Evolutionary conservation across 192 early-diverging fungal species (phyloP).

Genomic region (Cetraspora pellucida): DNA sequence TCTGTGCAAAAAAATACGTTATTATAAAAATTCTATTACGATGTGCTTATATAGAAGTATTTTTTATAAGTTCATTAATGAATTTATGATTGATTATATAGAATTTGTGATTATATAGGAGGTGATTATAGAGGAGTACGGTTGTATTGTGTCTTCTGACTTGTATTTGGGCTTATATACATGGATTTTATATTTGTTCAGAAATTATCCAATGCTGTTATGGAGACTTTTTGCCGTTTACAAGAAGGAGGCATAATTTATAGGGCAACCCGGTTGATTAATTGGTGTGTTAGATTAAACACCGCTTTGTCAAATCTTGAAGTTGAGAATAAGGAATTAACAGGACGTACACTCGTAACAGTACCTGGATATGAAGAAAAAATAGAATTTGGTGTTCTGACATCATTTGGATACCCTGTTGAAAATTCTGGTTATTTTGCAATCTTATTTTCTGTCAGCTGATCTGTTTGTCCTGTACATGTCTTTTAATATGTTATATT

Average conservation of each 20-base stretch:
- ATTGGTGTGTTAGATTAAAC: slow-evolving; percentile 97
- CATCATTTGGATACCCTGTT: slow-evolving; percentile 92
- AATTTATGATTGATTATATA: too few relatives aligned
- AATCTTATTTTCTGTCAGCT: background rate
- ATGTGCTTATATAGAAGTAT: too few relatives aligned
- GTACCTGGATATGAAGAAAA: slow-evolving; percentile 97
- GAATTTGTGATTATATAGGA: too few relatives aligned
- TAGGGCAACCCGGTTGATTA: slow-evolving; percentile 94
- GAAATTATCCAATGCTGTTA: slow-evolving; percentile 78
- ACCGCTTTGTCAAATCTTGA: slow-evolving; percentile 97
- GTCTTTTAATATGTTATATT: background rate
- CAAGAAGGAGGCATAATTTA: slow-evolving; percentile 96
- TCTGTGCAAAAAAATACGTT: too few relatives aligned
- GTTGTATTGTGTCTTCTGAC: too few relatives aligned
- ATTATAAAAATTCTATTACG: too few relatives aligned
- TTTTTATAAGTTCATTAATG: too few relatives aligned
- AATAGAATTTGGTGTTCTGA: slow-evolving; percentile 98
- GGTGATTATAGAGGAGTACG: too few relatives aligned
- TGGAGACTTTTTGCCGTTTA: slow-evolving; percentile 92
- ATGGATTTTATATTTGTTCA: slow-evolving; percentile 33
- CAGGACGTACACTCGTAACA: slow-evolving; percentile 79
- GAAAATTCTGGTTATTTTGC: slow-evolving; percentile 61
- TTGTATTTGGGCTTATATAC: background rate
- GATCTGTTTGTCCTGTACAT: background rate
- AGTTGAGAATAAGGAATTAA: slow-evolving; percentile 88